Base-by-base conservation (phyloP, 352 stramenopile genomes). In the Phytophthora boehmeriae region DNA sequence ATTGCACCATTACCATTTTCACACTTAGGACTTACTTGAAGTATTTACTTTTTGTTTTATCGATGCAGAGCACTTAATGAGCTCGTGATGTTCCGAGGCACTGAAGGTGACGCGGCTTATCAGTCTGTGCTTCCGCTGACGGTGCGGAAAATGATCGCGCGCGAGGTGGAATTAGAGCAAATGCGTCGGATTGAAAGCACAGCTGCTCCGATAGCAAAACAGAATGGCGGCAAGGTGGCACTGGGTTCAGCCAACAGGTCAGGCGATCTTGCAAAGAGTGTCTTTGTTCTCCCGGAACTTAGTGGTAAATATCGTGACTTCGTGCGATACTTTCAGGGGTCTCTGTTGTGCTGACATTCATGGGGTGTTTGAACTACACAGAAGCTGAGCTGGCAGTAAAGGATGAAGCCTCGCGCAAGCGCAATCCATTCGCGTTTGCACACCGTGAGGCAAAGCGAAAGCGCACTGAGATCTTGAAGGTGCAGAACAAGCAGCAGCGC, bases 361-460 rank as follows among this genome's bases (percentile, higher is more conserved):
- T 30, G 8, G 58, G 35, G 14, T 41, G 20, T 62, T 10, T 19
- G 38, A n/a, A 13, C 28, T 23, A 42, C 16, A 52, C 59, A 92
- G 83, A 86, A 19, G 67, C 73, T 50, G 59, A 93, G 62, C n/a
- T 81, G 58, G 71, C 68, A 2, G 82, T 73, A 38, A 89, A 92
- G 63, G 50, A 88, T 32, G 77, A 93, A 44, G 68, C 64, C 13
- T 74, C 86, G 23, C 76, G 79, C 44, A 87, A 83, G 63, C 78
- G 82, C 22, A 93, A 93, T 44, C 82, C 84, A 38, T 93, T 93
- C 48, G 84, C 84, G 17, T 93, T 90, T 39, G 82, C 84, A 28
- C 80, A 93, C 46, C 80, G 82, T n/a, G 84, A 93, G 64, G 80
- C 80, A 25, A 91, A 93, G 53, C 76, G 84, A 45, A 93, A 92